A percentile compares a stretch with the other conserved stretches of the same genome.
phyloP scores from a whole-genome alignment of 2,329 filamentous ascomycete genomes.

The Tolypocladium guangdongense region DNA sequence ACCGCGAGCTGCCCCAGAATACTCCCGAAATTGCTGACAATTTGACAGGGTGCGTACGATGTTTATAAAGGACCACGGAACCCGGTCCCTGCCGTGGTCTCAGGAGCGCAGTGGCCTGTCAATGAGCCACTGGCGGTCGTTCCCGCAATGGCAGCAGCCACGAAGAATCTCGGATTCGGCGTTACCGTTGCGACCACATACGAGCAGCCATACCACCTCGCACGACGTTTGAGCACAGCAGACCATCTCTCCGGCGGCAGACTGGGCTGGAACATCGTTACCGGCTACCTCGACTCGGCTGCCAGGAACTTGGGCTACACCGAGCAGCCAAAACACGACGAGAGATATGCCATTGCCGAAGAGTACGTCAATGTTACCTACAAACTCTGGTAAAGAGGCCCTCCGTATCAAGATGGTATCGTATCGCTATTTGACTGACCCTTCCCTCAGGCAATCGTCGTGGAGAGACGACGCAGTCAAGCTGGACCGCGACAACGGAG shows the following conservation, averaged over 20 bases:
- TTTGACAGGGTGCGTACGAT: constrained; percentile 47
- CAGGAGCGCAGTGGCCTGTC: constrained; percentile 61
- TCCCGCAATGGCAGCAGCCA: constrained; percentile 57
- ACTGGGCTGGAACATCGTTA: constrained; percentile 44
- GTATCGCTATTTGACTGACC: not conserved
- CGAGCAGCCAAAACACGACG: constrained; percentile 37
- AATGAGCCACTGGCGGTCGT: constrained; percentile 53
- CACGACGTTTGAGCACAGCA: constrained; percentile 51
- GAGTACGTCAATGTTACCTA: constrained; percentile 48
- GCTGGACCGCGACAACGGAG: constrained; percentile 37
- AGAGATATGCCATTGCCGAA: constrained; percentile 48
- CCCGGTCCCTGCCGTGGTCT: constrained; percentile 43
- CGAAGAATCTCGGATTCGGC: constrained; percentile 56
- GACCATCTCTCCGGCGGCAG: constrained; percentile 58
- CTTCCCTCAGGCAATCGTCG: constrained; percentile 26
- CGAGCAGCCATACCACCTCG: constrained; percentile 57
- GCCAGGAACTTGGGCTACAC: constrained; percentile 50
- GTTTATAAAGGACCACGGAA: constrained; percentile 49
- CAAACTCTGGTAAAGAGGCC: constrained; percentile 43
- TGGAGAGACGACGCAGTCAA: constrained; percentile 52
- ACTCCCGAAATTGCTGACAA: not conserved
- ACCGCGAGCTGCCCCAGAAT: not conserved
- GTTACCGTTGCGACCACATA: constrained; percentile 59
- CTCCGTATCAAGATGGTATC: not conserved
- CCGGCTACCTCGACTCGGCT: constrained; percentile 56